Evolutionary conservation across 495 filamentous ascomycete species (phyloP).

Genomic region (Podospora anserina): DNA sequence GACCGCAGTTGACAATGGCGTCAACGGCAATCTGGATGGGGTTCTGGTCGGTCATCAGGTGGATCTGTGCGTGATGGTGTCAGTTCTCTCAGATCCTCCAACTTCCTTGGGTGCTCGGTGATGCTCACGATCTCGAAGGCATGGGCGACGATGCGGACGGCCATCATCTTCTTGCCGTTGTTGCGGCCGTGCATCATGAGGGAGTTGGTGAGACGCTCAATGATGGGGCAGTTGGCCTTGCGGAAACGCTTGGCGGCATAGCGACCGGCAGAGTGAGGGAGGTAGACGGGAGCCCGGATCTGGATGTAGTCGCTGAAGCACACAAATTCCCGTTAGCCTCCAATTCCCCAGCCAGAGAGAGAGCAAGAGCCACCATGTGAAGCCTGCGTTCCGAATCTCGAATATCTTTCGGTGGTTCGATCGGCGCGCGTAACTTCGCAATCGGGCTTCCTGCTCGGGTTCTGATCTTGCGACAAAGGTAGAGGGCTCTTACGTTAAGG

Average conservation of each 20-base stretch:
- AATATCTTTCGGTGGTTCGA: slow-evolving; percentile 2
- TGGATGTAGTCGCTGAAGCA: slow-evolving; percentile 95
- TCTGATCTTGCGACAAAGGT: slow-evolving; percentile 1
- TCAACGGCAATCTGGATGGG: slow-evolving; percentile 99
- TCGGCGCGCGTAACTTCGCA: not conserved
- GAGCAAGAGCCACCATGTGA: not conserved
- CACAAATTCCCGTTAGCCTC: slow-evolving; percentile 46
- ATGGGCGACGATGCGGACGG: slow-evolving; percentile 98
- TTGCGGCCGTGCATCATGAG: slow-evolving; percentile 99
- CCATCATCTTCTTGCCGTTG: slow-evolving; percentile 99
- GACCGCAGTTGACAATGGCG: slow-evolving; percentile 99
- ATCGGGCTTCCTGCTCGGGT: not conserved
- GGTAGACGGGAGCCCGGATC: slow-evolving; percentile 97
- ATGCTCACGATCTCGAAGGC: slow-evolving; percentile 92
- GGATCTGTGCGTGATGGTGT: slow-evolving; percentile 60
- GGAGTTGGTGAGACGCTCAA: slow-evolving; percentile 99
- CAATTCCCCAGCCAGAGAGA: not conserved
- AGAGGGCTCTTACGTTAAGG: slow-evolving; percentile 80
- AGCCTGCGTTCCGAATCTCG: slow-evolving; percentile 10
- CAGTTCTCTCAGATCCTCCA: slow-evolving; percentile 9
- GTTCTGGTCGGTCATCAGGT: slow-evolving; percentile 99
- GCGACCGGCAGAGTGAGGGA: slow-evolving; percentile 96
- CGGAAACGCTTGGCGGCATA: slow-evolving; percentile 99
- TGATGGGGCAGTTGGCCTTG: slow-evolving; percentile 99
- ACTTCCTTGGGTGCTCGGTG: not conserved